phyloP scores from a whole-genome alignment of 495 filamentous ascomycete species.

The Penicillium nucicola region DNA sequence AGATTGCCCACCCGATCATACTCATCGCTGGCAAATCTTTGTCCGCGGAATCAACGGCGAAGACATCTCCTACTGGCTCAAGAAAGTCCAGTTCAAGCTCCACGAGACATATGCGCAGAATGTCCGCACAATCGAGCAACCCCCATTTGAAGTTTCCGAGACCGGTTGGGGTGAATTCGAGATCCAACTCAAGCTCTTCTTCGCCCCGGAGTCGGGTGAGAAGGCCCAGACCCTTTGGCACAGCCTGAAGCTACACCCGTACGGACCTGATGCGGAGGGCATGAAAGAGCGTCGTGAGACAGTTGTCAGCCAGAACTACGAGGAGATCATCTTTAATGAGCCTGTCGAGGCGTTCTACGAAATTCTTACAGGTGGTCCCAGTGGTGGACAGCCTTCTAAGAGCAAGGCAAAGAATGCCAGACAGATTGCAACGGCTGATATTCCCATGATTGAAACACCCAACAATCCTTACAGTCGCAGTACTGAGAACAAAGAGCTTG shows the following conservation, averaged over 20 bases:
- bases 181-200: conserved; percentile 89
- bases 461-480: conserved; percentile 71
- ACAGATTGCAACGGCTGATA: conserved; percentile 59
- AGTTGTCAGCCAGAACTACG: conserved; percentile 74
- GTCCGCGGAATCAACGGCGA: conserved; percentile 80
- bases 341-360: conserved; percentile 88
- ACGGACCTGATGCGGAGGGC: conserved; percentile 74
- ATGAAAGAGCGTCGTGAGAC: conserved; percentile 61
- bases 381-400: conserved; percentile 26
- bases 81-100: conserved; percentile 95
- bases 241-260: conserved; percentile 86
- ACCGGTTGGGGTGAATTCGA: conserved; percentile 99
- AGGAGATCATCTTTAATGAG: conserved; percentile 95
- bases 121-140: conserved; percentile 70
- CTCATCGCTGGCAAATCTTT: conserved; percentile 92
- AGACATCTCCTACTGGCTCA: conserved; percentile 92
- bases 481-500: conserved; percentile 68
- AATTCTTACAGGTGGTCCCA: conserved; percentile 63
- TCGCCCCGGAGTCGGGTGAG: conserved; percentile 77
- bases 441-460: conserved; percentile 59
- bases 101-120: conserved; percentile 92
- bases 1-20: conserved; percentile 68
- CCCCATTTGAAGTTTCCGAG: conserved; percentile 82
- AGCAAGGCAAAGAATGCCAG: conserved; percentile 48
- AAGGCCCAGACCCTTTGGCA: conserved; percentile 92